A percentile compares a stretch with the other conserved stretches of the same genome.
phyloP scores from a whole-genome alignment of 495 filamentous ascomycete genomes.

The Chaetomium cochliodes region DNA sequence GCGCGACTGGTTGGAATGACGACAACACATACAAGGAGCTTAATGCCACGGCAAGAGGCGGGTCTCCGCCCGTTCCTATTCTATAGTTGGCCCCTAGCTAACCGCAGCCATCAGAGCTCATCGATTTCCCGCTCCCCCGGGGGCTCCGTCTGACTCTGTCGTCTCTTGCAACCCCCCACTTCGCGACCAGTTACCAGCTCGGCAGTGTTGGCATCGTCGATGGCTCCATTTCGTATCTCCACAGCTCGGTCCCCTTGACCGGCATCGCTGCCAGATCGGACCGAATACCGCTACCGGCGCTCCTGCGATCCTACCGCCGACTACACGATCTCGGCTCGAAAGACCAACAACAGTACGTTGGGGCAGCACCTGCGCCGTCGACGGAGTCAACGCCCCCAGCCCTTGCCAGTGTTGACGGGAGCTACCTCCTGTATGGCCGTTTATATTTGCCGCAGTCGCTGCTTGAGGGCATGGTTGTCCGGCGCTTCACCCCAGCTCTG shows the following conservation, averaged over 20 bases:
- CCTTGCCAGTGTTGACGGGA: conserved; percentile 19
- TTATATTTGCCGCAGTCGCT: conserved; percentile 81
- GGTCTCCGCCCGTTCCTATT: conserved; percentile 8
- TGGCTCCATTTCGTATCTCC: conserved; percentile 87
- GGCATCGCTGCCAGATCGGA: conserved; percentile 49
- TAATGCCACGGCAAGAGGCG: conserved; percentile 82
- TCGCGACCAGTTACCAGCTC: conserved; percentile 86
- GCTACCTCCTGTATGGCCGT: conserved; percentile 78
- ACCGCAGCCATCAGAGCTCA: conserved; percentile 55
- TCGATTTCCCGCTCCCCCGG: conserved; percentile 78
- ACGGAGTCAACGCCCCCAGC: conserved; percentile 1
- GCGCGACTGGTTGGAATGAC: conserved; percentile 81
- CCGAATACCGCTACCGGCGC: conserved; percentile 47
- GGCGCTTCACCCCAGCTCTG: conserved; percentile 72
- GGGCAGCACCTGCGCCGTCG: not conserved
- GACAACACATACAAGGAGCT: conserved; percentile 91
- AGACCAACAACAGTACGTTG: conserved; percentile 15
- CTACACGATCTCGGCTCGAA: conserved; percentile 40
- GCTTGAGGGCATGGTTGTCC: conserved; percentile 83
- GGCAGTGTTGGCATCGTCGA: conserved; percentile 82
- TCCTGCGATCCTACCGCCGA: conserved; percentile 46
- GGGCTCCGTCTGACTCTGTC: conserved; percentile 81
- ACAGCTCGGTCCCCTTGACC: conserved; percentile 72
- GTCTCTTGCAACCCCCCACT: conserved; percentile 85
- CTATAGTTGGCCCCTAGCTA: not conserved